These are phyloP conservation scores for Vigna reflexopilosa DNA, from an alignment of 306 rosid species.

Conservation along the genomic window DNA sequence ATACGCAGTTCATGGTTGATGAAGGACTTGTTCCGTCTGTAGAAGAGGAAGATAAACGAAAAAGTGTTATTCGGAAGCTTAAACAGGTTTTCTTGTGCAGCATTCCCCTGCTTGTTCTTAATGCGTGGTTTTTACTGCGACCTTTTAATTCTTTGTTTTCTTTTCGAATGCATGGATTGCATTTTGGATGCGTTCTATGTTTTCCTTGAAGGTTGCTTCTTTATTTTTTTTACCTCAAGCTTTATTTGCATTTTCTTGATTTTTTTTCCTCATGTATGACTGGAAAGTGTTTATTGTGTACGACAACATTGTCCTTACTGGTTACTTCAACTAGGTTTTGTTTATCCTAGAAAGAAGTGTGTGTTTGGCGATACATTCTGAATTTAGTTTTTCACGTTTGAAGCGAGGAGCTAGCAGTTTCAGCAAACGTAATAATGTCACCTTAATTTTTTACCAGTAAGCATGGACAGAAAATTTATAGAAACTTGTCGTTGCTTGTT, in stretches of 20 bases:
- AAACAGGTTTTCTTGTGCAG: slow-evolving; percentile 49
- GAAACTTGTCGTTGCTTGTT: not conserved
- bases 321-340: slow-evolving; percentile 1
- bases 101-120: not conserved
- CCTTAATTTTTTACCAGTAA: not conserved
- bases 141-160: not conserved
- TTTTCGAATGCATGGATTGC: slow-evolving; percentile 7
- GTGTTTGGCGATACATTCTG: not conserved
- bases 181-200: not conserved
- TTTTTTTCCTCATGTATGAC: not conserved
- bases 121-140: not conserved
- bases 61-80: slow-evolving; percentile 46
- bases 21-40: slow-evolving; percentile 52
- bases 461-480: not conserved
- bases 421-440: not conserved
- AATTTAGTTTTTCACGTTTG: not conserved
- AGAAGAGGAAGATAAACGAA: slow-evolving; percentile 50
- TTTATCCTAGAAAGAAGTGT: not conserved
- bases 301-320: not conserved
- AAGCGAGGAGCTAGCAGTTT: not conserved
- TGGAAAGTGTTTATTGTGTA: not conserved
- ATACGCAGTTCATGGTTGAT: slow-evolving; percentile 46
- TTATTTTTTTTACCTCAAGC: not conserved
- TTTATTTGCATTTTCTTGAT: not conserved
- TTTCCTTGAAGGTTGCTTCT: not conserved